phyloP scores from a whole-genome alignment of 208 protist species.

The Porcisia hertigi region DNA sequence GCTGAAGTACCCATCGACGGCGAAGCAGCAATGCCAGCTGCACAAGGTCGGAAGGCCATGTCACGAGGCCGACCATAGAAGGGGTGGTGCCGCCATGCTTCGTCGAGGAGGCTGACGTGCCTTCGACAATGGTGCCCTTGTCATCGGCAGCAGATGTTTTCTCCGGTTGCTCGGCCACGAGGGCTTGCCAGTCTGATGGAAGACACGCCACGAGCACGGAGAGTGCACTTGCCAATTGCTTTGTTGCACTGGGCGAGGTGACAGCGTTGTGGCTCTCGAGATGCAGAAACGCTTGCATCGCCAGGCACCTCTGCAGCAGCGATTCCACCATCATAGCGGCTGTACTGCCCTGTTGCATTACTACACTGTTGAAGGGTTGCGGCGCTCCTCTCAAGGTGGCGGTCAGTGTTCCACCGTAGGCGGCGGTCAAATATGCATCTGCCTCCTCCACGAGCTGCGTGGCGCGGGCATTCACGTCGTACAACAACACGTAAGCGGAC shows the following conservation, averaged over 20 bases:
- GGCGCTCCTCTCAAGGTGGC: neutral
- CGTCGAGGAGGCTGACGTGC: neutral
- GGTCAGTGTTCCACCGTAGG: slow-evolving; percentile 2
- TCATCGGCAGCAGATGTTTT: neutral
- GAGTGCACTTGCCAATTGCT: neutral
- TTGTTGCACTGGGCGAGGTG: neutral
- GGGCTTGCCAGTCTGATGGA: slow-evolving; percentile 7
- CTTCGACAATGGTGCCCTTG: neutral
- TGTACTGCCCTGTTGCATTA: neutral
- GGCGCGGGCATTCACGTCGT: slow-evolving; percentile 6
- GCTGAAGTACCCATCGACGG: slow-evolving; percentile 20
- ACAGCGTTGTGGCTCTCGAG: neutral
- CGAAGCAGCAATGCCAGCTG: slow-evolving; percentile 28
- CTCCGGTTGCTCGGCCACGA: neutral
- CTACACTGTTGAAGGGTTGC: neutral
- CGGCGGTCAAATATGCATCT: neutral
- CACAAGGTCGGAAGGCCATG: slow-evolving; percentile 21
- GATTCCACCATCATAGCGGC: neutral
- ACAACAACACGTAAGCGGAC: slow-evolving; percentile 10
- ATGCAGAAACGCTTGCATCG: slow-evolving; percentile 8
- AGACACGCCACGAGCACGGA: slow-evolving; percentile 1
- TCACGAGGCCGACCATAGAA: neutral
- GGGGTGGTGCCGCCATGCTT: neutral
- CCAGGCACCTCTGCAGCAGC: slow-evolving; percentile 12
- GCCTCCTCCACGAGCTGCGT: slow-evolving; percentile 10